Base-by-base conservation (phyloP, 768 basidiomycete genomes). In the Pleurotus eryngii region DNA sequence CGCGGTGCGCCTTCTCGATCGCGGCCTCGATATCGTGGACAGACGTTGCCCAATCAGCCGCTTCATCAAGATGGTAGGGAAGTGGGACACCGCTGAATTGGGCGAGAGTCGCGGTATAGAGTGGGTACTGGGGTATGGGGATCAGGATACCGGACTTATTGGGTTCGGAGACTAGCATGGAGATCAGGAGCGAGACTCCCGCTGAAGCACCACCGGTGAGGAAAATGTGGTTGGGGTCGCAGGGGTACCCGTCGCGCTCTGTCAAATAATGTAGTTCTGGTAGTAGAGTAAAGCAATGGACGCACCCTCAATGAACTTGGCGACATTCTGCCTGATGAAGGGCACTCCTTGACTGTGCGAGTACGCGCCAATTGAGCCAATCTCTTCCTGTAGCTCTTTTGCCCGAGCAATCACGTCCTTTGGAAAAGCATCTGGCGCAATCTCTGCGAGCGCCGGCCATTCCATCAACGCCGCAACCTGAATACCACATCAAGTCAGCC, bases 51-150 rank as follows among this genome's bases (percentile, higher is more conserved):
- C 96, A 99, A 46, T 73, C 89, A 2, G 82, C 74, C 1, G 81
- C 65, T 71, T 97, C 95, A 61, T 93, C 85, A 17, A 98, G 88
- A 71, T 90, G 84, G 73, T 99, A 99, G 0, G 94, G 92, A 43
- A 98, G 75, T 0, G 91, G 76, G 5, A 81, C 75, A n/a, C 95
- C 95, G 45, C 80, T 79, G 69, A 83, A 84, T 65, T 94, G 89
- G 1, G 96, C 91, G 50, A 99, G 85, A 1, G 95, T 86, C 30
- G 96, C 96, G 38, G 95, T 98, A 73, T 99, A 99, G 11, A 99
- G 81, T 1, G 96, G 96, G 70, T 99, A 98, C 74, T 99, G 96
- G 2, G 96, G 96, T 60, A 99, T 98, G 38, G 96, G 96, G 67
- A 98, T 97, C 54, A 96, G 82, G 64, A 96, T 81, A 6, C 92